Percentiles rank a stretch among this genome's conserved stretches.
These are phyloP conservation scores for Sicyos baderoa DNA, from an alignment of 306 rosid genomes.

Conservation along the genomic window DNA sequence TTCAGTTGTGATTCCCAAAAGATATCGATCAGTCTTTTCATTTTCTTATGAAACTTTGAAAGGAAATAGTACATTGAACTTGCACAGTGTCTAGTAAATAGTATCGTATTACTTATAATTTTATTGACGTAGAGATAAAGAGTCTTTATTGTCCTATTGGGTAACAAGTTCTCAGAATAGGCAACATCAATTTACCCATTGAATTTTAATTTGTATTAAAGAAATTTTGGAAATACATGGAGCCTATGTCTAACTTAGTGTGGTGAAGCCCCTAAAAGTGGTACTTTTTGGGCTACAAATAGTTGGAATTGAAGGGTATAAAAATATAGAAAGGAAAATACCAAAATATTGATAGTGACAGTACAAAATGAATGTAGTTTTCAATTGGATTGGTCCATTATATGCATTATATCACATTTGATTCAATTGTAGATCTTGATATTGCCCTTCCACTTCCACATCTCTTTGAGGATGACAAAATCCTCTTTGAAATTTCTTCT, in stretches of 20 bases:
- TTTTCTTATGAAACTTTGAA: too few relatives aligned
- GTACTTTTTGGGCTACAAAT: neutral
- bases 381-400: conserved; percentile 8
- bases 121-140: neutral
- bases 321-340: neutral
- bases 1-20: too few relatives aligned
- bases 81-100: neutral
- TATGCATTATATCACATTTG: conserved; percentile 7
- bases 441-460: neutral
- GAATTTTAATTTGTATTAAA: too few relatives aligned
- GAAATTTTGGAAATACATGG: neutral
- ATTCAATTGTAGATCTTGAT: neutral
- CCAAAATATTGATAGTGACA: neutral
- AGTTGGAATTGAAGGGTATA: neutral
- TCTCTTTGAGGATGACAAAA: neutral
- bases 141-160: too few relatives aligned
- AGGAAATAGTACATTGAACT: neutral
- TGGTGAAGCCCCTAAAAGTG: neutral
- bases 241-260: neutral
- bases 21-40: too few relatives aligned
- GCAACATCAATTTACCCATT: neutral
- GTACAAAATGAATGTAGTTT: neutral
- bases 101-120: neutral
- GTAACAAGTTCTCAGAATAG: neutral
- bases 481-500: neutral